Evolutionary conservation across 1,284 basidiomycete species (phyloP), one percentile per base, ranked within the genome.

Genomic region (Pseudozyma thailandica): DNA sequence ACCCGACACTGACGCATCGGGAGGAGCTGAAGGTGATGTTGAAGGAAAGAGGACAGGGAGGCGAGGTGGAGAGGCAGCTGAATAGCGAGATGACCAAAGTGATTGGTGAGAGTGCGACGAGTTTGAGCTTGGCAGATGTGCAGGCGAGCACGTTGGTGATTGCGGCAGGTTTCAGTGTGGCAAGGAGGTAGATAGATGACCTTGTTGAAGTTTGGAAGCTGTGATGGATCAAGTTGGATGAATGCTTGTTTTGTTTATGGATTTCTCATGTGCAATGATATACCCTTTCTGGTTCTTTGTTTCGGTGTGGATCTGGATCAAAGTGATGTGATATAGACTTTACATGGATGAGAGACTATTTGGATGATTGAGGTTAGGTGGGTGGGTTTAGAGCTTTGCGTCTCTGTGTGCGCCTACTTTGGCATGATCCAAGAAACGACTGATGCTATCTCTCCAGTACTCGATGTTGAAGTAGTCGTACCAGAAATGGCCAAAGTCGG

Each of bases 21-120:
- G 73, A 74, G 3, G 78, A 80, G 37, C 66, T 80, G 23, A 64
- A 68, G 31, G 55, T 46, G 21, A 45, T 80, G 42, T 59, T 68
- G 21, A 7, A 35, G 15, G 50, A 46, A 55, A 64, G 26, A 42
- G 50, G 35, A 33, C 48, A 16, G 49, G 26, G 57, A 64, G 25
- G 61, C 56, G 20, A 7, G n/a, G 56, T 50, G 12, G 68, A 71
- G 30, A 45, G 71, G 10, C 62, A 62, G 47, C 51, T 78, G 30
- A 74, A 77, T 43, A 61, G 61, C 41, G 78, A 80, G 47, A 77
- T 73, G 4, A 77, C 75, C 47, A 80, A 78, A 37, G 72, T 78
- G 25, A 72, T 80, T 33, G 78, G 78, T 4, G 76, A 80, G 46
- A 49, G 72, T 4, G 76, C 75, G 6, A 72, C 78, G 15, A 72